phyloP scores from a whole-genome alignment of 2,329 filamentous ascomycete species.

The Pseudogymnoascus sp. region DNA sequence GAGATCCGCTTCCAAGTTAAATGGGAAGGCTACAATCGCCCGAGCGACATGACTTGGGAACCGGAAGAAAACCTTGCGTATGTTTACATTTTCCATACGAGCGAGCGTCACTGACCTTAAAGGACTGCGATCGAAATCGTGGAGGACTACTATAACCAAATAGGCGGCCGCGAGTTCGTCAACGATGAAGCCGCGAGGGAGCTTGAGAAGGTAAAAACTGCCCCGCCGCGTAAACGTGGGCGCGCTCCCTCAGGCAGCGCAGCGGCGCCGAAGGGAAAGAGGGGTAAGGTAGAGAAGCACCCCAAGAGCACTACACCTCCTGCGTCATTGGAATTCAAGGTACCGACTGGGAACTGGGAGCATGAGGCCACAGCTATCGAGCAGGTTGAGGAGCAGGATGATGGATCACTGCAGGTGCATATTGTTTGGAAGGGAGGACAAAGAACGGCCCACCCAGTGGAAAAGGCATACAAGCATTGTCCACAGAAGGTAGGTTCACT shows the following conservation, averaged over 20 bases:
- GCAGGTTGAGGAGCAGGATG: constrained; percentile 55
- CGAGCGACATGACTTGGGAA: constrained; percentile 69
- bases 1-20: constrained; percentile 60
- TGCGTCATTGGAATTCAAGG: constrained; percentile 46
- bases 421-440: constrained; percentile 65
- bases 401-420: constrained; percentile 55
- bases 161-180: constrained; percentile 55
- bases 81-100: not conserved
- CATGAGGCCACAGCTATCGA: constrained; percentile 62
- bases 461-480: constrained; percentile 63
- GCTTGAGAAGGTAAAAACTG: constrained; percentile 19
- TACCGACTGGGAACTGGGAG: constrained; percentile 70
- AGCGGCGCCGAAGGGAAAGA: not conserved
- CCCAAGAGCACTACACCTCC: constrained; percentile 41
- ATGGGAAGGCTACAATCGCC: constrained; percentile 69
- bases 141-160: constrained; percentile 50
- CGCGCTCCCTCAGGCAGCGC: not conserved
- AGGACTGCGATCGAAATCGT: constrained; percentile 49
- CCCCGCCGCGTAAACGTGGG: not conserved
- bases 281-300: constrained; percentile 32
- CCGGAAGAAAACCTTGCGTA: constrained; percentile 61
- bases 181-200: constrained; percentile 37
- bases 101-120: not conserved
- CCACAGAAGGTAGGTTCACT: constrained; percentile 58
- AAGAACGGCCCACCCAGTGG: constrained; percentile 65